Percentiles rank a stretch among this genome's conserved stretches.
These are phyloP conservation scores for Calendula officinalis DNA, from an alignment of 129 eudicot species.

Conservation along the genomic window DNA sequence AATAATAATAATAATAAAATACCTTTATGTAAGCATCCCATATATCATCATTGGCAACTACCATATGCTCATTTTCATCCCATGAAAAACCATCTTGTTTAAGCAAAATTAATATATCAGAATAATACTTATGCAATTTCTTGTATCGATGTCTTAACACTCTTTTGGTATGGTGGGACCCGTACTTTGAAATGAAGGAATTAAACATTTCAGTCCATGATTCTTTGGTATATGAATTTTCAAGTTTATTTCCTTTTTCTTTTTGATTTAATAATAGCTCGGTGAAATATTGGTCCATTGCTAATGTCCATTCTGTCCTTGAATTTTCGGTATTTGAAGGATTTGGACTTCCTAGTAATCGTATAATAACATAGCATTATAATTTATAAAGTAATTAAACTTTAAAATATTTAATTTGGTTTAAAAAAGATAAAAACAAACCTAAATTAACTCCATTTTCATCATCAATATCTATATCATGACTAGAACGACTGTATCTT, in stretches of 20 bases:
- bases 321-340: conserved; percentile 39
- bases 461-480: conserved; percentile 54
- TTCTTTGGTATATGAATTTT: conserved; percentile 39
- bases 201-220: conserved; percentile 58
- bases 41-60: conserved; percentile 51
- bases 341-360: conserved; percentile 16
- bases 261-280: conserved; percentile 42
- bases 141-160: conserved; percentile 58
- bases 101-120: conserved; percentile 36
- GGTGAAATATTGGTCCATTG: conserved; percentile 48
- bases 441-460: conserved; percentile 47
- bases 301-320: conserved; percentile 58
- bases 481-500: conserved; percentile 62
- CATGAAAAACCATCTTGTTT: conserved; percentile 53
- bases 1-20: conserved; percentile 1
- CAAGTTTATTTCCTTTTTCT: conserved; percentile 54
- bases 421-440: conserved; percentile 10
- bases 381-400: too few relatives aligned
- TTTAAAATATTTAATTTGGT: conserved; percentile 9
- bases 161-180: conserved; percentile 48
- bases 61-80: conserved; percentile 45
- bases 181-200: conserved; percentile 40
- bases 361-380: too few relatives aligned
- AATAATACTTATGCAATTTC: conserved; percentile 47
- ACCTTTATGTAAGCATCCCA: conserved; percentile 63